Evolutionary conservation across 352 stramenopile genomes (phyloP).

Genomic region (Phytopythium vexans): DNA sequence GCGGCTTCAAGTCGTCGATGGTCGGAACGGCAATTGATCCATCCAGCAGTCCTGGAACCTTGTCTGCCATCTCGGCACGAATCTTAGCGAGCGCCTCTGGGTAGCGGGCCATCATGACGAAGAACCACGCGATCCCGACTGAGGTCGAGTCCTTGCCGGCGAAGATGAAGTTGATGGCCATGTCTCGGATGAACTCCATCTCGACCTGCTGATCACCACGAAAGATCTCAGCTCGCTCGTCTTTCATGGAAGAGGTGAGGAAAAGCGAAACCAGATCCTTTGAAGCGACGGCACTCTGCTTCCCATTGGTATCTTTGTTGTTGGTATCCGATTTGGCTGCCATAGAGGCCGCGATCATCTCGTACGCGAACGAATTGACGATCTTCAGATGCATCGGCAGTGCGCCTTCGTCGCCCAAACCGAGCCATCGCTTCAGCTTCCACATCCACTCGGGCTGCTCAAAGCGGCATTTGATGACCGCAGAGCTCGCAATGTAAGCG

Average conservation of each 20-base stretch:
- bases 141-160: constrained; percentile 69
- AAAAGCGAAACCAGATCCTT: constrained; percentile 44
- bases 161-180: constrained; percentile 67
- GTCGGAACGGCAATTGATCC: constrained; percentile 15
- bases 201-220: neutral
- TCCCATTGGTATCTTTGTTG: too few relatives aligned
- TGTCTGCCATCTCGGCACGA: constrained; percentile 25
- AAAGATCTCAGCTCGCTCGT: constrained; percentile 17
- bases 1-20: constrained; percentile 26
- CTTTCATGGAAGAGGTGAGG: constrained; percentile 10
- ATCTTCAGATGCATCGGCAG: constrained; percentile 18
- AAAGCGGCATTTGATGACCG: constrained; percentile 23
- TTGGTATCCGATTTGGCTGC: constrained; percentile 2
- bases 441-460: constrained; percentile 32
- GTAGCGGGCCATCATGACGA: constrained; percentile 62
- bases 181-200: constrained; percentile 41
- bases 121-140: constrained; percentile 54
- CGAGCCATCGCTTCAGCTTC: constrained; percentile 28
- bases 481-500: constrained; percentile 11
- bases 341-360: constrained; percentile 25
- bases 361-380: constrained; percentile 25
- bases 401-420: constrained; percentile 20
- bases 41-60: constrained; percentile 17
- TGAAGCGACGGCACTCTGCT: neutral
- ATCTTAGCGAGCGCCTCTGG: constrained; percentile 37